Evolutionary conservation across 2,329 filamentous ascomycete genomes (phyloP).

Genomic region (Verticillium tricorpus): DNA sequence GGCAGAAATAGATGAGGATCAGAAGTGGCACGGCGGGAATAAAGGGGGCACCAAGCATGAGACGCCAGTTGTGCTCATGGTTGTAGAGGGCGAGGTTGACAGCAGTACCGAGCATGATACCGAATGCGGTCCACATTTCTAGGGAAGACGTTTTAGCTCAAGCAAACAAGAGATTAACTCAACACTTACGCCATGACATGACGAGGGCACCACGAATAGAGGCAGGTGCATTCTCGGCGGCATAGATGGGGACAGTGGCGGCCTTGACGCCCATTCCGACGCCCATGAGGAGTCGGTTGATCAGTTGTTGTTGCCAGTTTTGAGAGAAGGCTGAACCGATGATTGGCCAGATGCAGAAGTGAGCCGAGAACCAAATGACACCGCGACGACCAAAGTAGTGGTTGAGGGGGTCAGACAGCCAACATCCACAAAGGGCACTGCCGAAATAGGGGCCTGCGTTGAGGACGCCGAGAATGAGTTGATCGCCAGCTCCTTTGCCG

Average conservation of each 20-base stretch:
- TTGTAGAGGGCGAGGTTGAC: conserved; percentile 46
- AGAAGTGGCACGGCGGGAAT: conserved; percentile 48
- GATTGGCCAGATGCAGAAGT: conserved; percentile 54
- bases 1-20: conserved; percentile 59
- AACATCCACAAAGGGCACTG: conserved; percentile 51
- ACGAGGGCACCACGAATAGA: conserved; percentile 68
- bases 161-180: neutral
- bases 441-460: conserved; percentile 52
- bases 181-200: conserved; percentile 62
- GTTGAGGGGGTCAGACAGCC: conserved; percentile 63
- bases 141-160: neutral
- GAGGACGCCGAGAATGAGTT: conserved; percentile 58
- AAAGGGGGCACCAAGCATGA: conserved; percentile 24
- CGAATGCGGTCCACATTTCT: conserved; percentile 62
- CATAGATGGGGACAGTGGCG: conserved; percentile 66
- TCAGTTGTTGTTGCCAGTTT: conserved; percentile 63
- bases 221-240: conserved; percentile 67
- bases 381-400: conserved; percentile 61
- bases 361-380: conserved; percentile 62
- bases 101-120: conserved; percentile 46
- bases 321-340: conserved; percentile 62
- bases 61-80: conserved; percentile 27
- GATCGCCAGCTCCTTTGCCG: conserved; percentile 24
- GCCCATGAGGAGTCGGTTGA: conserved; percentile 63
- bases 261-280: conserved; percentile 66